phyloP scores from a whole-genome alignment of 75 land plant genomes.

The Cunninghamia lanceolata region DNA sequence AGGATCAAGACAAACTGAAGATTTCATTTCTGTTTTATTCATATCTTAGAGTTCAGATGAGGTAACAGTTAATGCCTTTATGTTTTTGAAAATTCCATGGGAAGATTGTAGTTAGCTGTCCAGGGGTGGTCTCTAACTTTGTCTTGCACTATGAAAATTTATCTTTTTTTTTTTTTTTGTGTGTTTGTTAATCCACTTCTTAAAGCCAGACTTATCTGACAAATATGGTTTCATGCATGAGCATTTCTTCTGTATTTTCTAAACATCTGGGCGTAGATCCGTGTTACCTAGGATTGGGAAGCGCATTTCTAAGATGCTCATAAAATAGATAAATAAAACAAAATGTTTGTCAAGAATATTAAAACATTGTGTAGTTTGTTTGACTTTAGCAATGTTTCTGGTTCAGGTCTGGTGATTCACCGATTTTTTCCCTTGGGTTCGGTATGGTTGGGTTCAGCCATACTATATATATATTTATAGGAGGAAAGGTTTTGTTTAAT shows the following conservation, averaged over 20 bases:
- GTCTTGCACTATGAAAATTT: not conserved
- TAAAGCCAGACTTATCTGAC: not conserved
- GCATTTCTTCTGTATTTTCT: not conserved
- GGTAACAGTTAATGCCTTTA: not conserved
- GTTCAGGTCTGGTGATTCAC: too few relatives aligned
- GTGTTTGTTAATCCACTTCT: not conserved
- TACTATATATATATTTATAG: too few relatives aligned
- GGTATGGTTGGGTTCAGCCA: too few relatives aligned
- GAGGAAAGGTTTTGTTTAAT: too few relatives aligned
- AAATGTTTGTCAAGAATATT: not conserved
- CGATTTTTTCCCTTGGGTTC: too few relatives aligned
- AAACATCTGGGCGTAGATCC: not conserved
- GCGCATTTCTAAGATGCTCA: not conserved
- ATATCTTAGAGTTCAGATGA: not conserved
- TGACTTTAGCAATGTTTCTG: not conserved
- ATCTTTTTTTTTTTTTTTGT: not conserved
- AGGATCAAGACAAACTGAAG: not conserved
- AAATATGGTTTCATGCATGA: not conserved
- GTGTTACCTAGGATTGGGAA: not conserved
- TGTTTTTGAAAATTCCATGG: not conserved
- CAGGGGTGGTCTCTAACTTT: not conserved
- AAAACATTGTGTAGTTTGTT: not conserved
- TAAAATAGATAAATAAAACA: not conserved
- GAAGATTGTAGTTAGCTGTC: not conserved
- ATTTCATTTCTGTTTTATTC: slow-evolving; percentile 3